Base-by-base conservation (phyloP, 2,329 filamentous ascomycete species). In the Coniochaeta sp. region DNA sequence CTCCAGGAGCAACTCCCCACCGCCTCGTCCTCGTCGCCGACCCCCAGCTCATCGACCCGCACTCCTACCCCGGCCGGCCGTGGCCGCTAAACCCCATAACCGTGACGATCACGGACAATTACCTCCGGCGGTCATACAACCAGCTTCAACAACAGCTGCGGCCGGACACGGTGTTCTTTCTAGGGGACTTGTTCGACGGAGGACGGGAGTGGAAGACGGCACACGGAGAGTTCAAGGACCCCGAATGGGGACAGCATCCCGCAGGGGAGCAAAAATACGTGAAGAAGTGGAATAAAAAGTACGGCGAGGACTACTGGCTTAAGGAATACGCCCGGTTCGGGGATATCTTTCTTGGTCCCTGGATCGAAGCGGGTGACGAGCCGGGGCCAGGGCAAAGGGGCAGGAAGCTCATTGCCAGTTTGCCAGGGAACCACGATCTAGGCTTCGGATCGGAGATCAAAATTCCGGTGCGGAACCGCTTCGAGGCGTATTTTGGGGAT, bases 341-440 rank as follows among this genome's bases (percentile, higher is more conserved):
- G n/a, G 80, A 84, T 61, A 90, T 99, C 60, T 99, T 97, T 73
- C 85, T 93, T 63, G 79, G 87, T 16, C 81, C 84, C 34, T 91
- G 86, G 83, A 81, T 83, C 43, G 71, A 83, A 60, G 82, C 79
- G 1, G 82, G 86, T 58, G 70, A 78, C 50, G 75, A 76, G 6
- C 78, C 86, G 0, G 78, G 81, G 0, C 73, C 79, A 1, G 86
- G 86, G 61, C 84, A 87, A 64, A 80, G 84, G 33, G 88, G 89
- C 6, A 83, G 90, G 61, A 93, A 89, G 74, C 78, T 98, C 59
- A 88, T 98, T 59, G 86, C 90, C 19, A 93, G 89, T 69, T 71
- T 99, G 61, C 95, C 95, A 0, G 95, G 95, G 1, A 99, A 99
- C 69, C 95, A 99, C 71, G 95, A 99, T 71, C 74, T 98, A 44